Evolutionary conservation across 345 rosid species (phyloP).

Genomic region (Cardamine chenopodiifolia): DNA sequence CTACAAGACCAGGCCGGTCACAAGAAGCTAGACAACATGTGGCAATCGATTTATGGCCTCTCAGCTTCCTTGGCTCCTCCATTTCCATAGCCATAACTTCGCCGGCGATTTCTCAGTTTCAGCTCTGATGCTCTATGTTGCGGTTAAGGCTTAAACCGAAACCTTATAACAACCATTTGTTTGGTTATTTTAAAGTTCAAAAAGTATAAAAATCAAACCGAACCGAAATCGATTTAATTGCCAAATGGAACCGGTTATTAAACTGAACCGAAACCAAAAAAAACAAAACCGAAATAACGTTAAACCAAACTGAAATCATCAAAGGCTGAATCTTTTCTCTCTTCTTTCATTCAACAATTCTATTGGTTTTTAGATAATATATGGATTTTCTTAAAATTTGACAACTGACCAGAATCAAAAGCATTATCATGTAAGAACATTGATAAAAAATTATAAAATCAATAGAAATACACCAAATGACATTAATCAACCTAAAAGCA

Average conservation of each 20-base stretch:
- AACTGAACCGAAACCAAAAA: neutral
- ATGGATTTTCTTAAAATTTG: too few relatives aligned
- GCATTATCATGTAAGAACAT: neutral
- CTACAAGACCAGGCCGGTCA: constrained; percentile 65
- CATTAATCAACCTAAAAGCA: constrained; percentile 29
- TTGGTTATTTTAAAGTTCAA: neutral
- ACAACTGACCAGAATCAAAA: too few relatives aligned
- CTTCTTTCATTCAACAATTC: too few relatives aligned
- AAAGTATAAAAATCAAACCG: neutral
- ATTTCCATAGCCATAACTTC: constrained; percentile 15
- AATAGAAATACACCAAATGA: constrained; percentile 18
- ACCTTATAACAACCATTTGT: neutral
- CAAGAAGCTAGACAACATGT: constrained; percentile 84
- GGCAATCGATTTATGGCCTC: constrained; percentile 73
- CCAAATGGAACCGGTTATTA: neutral
- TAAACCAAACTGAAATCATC: neutral
- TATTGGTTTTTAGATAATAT: too few relatives aligned
- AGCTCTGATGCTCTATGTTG: neutral
- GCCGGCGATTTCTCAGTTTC: constrained; percentile 22
- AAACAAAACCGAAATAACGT: neutral
- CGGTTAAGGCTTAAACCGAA: neutral
- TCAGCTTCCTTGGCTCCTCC: constrained; percentile 70
- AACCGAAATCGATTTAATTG: neutral
- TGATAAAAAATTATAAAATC: neutral
- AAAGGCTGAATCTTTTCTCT: neutral